Evolutionary conservation across 345 rosid species (phyloP).

Genomic region (Arabis alpina): DNA sequence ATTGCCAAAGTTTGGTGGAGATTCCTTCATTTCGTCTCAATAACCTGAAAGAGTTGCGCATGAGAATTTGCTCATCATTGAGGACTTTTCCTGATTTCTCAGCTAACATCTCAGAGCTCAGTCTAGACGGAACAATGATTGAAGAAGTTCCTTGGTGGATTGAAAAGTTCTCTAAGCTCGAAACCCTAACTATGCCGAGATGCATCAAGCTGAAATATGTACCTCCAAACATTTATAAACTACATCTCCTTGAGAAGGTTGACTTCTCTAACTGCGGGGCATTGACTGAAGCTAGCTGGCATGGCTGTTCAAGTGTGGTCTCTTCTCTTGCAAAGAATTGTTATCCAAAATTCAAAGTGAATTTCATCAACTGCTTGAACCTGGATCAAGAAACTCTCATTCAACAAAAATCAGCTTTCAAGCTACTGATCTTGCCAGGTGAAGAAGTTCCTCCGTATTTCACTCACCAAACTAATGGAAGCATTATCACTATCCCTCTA

Average conservation of each 20-base stretch:
- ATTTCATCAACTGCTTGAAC: constrained; percentile 4
- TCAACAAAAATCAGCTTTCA: background rate
- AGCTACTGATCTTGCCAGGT: background rate
- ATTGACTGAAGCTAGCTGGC: background rate
- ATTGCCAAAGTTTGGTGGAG: no score
- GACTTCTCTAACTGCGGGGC: constrained; percentile 1
- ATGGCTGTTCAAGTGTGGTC: background rate
- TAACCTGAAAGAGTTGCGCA: no score
- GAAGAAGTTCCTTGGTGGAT: no score
- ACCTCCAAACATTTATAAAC: constrained; percentile 1
- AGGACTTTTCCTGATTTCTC: no score
- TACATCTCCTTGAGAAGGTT: background rate
- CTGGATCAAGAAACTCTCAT: background rate
- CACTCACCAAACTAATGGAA: background rate
- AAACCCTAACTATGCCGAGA: no score
- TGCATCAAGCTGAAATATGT: background rate
- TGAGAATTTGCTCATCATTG: no score
- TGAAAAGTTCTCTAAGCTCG: no score
- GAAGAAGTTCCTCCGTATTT: background rate
- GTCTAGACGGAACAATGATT: no score
- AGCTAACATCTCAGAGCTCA: no score
- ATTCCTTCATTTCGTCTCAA: no score
- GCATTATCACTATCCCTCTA: background rate
- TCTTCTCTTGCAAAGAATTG: no score
- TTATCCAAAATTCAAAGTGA: no score